Percentiles rank a stretch among this genome's conserved stretches.
Evolutionary conservation across 108 stramenopile genomes (phyloP).

Genomic region (Aurantiochytrium sp.): DNA sequence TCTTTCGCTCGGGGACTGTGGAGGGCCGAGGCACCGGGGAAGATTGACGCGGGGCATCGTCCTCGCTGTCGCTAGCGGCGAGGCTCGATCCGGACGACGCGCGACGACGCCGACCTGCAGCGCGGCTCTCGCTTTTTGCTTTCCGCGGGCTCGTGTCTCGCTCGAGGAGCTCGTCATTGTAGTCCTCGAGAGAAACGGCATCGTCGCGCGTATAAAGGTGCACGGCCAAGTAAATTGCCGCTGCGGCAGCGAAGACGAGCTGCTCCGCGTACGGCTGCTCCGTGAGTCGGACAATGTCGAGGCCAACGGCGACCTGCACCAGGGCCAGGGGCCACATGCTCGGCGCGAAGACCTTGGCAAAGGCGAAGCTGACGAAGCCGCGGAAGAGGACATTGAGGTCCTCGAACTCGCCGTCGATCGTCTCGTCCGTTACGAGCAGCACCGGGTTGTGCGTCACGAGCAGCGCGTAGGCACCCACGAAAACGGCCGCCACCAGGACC

Average conservation of each 20-base stretch:
- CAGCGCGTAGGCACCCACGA: neutral
- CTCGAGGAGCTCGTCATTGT: too few relatives aligned
- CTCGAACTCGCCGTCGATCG: neutral
- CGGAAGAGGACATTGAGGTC: neutral
- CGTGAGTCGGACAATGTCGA: neutral
- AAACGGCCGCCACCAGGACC: neutral
- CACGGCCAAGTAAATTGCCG: neutral
- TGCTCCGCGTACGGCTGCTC: neutral
- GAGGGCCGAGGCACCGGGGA: too few relatives aligned
- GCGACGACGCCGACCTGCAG: too few relatives aligned
- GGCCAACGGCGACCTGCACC: neutral
- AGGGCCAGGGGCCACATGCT: neutral
- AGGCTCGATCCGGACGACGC: too few relatives aligned
- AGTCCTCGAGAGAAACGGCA: too few relatives aligned
- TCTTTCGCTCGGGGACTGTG: too few relatives aligned
- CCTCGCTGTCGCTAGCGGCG: too few relatives aligned
- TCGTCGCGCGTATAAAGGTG: too few relatives aligned
- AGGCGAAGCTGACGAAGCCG: neutral
- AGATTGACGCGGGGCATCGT: too few relatives aligned
- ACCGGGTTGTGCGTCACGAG: neutral
- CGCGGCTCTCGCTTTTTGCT: too few relatives aligned
- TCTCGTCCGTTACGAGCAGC: neutral
- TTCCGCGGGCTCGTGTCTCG: too few relatives aligned
- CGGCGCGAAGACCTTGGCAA: neutral
- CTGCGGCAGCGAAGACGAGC: neutral